A percentile compares a stretch with the other conserved stretches of the same genome.
phyloP scores from a whole-genome alignment of 768 basidiomycete genomes.

The Amanita phalloides region DNA sequence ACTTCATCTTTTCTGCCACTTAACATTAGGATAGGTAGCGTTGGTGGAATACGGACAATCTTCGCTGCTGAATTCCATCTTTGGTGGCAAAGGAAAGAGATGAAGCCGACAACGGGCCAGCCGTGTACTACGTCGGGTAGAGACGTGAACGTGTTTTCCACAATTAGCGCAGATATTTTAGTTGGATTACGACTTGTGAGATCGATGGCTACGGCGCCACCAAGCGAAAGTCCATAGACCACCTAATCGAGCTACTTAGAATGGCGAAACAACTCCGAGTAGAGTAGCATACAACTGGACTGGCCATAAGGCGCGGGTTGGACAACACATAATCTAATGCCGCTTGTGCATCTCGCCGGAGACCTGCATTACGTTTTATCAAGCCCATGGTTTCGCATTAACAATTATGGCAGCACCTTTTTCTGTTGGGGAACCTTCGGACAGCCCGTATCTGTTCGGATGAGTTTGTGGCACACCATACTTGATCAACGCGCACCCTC shows the following conservation, averaged over 20 bases:
- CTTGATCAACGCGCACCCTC: constrained; percentile 8
- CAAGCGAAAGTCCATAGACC: constrained; percentile 52
- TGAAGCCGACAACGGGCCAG: constrained; percentile 21
- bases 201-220: constrained; percentile 67
- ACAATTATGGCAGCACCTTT: background rate
- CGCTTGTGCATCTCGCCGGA: constrained; percentile 13
- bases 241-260: constrained; percentile 20
- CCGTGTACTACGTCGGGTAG: constrained; percentile 27
- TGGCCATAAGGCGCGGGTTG: constrained; percentile 1
- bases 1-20: constrained; percentile 46
- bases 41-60: constrained; percentile 27
- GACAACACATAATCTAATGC: constrained; percentile 11
- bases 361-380: constrained; percentile 2
- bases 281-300: constrained; percentile 8
- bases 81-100: constrained; percentile 55
- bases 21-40: constrained; percentile 49
- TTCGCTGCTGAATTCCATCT: constrained; percentile 50
- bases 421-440: constrained; percentile 12
- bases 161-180: constrained; percentile 46
- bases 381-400: background rate
- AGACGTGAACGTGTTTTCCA: constrained; percentile 69
- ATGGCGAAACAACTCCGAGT: background rate
- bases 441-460: constrained; percentile 9
- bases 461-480: background rate
- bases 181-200: constrained; percentile 51